Percentiles rank a stretch among this genome's conserved stretches.
phyloP scores from a whole-genome alignment of 257 asterid genomes.

The Gentiana macrophylla region DNA sequence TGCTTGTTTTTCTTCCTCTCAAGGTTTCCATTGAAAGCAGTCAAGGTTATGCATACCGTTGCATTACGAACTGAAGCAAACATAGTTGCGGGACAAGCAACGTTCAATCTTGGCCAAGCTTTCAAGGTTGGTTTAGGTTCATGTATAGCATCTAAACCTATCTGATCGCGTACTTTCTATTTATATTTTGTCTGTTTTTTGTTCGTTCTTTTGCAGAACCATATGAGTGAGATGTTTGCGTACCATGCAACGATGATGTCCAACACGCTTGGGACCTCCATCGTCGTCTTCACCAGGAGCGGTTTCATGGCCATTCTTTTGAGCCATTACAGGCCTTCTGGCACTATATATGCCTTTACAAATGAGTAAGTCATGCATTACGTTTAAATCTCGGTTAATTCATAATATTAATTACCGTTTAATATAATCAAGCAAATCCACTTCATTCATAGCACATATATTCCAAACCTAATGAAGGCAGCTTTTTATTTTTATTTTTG shows the following conservation, averaged over 20 bases:
- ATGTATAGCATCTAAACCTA: background rate
- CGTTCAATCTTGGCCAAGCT: conserved; percentile 74
- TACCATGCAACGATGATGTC: conserved; percentile 98
- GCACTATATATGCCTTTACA: conserved; percentile 94
- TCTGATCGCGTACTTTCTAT: background rate
- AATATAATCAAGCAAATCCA: no score
- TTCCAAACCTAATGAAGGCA: no score
- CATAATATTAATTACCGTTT: no score
- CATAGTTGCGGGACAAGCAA: conserved; percentile 54
- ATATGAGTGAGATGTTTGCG: conserved; percentile 98
- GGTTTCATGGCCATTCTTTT: conserved; percentile 94
- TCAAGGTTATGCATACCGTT: conserved; percentile 94
- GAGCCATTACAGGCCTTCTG: conserved; percentile 94
- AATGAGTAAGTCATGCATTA: conserved; percentile 56
- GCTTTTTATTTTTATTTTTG: no score
- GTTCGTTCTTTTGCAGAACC: conserved; percentile 54
- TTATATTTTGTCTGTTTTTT: conserved; percentile 1
- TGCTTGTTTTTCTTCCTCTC: conserved; percentile 8
- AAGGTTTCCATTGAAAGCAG: conserved; percentile 91
- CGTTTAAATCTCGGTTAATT: no score
- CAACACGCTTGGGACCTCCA: conserved; percentile 87
- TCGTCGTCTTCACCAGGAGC: conserved; percentile 83
- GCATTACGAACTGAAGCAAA: conserved; percentile 89
- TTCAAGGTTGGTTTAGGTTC: conserved; percentile 54
- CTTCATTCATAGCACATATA: no score